Evolutionary conservation across 1,139 yeast genomes (phyloP).

Genomic region (Geotrichum citri-aurantii): DNA sequence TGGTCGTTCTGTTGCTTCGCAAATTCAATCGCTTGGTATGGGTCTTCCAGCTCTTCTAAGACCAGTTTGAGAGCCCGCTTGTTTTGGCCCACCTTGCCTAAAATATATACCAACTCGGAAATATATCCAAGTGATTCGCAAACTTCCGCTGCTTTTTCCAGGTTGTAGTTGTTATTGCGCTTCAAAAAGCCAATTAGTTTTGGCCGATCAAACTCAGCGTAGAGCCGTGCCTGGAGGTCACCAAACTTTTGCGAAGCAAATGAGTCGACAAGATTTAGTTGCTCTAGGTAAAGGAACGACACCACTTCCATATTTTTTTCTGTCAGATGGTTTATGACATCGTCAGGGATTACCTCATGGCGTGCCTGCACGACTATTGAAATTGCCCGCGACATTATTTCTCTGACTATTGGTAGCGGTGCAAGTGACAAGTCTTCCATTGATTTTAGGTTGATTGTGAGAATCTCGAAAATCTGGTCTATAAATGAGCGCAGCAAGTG

Average conservation of each 20-base stretch:
- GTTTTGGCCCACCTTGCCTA: constrained; percentile 80
- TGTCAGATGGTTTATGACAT: constrained; percentile 46
- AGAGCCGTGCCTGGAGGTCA: constrained; percentile 58
- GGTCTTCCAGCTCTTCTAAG: constrained; percentile 70
- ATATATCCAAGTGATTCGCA: constrained; percentile 52
- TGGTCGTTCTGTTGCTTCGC: constrained; percentile 66
- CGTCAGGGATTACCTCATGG: constrained; percentile 54
- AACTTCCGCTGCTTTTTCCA: constrained; percentile 58
- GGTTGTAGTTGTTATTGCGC: constrained; percentile 53
- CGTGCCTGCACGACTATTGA: constrained; percentile 56
- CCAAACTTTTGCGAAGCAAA: constrained; percentile 53
- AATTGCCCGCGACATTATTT: constrained; percentile 44
- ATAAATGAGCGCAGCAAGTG: constrained; percentile 55
- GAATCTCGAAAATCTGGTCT: constrained; percentile 46
- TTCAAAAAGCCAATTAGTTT: constrained; percentile 53
- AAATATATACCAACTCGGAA: constrained; percentile 72
- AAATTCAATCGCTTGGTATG: constrained; percentile 73
- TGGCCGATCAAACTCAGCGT: constrained; percentile 53
- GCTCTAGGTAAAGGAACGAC: constrained; percentile 55
- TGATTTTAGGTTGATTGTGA: constrained; percentile 42
- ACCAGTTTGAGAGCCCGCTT: constrained; percentile 70
- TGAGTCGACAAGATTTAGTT: constrained; percentile 50
- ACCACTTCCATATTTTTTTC: constrained; percentile 40
- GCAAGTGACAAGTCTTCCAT: constrained; percentile 37
- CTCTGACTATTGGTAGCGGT: constrained; percentile 43